Evolutionary conservation across 306 rosid species (phyloP).

Genomic region (Cicer pinnatifidum): DNA sequence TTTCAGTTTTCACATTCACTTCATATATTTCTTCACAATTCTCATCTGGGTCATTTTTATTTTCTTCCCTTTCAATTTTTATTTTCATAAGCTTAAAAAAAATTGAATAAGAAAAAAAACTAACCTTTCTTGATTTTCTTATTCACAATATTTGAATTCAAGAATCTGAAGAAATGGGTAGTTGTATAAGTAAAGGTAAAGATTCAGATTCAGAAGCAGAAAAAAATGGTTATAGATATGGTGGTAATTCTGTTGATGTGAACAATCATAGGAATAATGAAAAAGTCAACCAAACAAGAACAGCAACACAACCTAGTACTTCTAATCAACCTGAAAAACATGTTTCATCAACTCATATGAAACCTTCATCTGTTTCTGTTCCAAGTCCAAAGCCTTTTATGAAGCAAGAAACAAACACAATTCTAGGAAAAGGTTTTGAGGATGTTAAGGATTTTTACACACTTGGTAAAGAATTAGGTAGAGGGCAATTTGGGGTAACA

Average conservation of each 20-base stretch:
- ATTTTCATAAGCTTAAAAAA: slow-evolving; percentile 41
- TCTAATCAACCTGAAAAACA: slow-evolving; percentile 53
- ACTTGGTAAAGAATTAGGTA: slow-evolving; percentile 77
- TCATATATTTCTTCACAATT: slow-evolving; percentile 30
- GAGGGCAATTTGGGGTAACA: slow-evolving; percentile 92
- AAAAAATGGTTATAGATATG: slow-evolving; percentile 59
- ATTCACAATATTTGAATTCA: slow-evolving; percentile 21
- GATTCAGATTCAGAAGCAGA: slow-evolving; percentile 50
- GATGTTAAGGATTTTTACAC: slow-evolving; percentile 68
- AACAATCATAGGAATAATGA: slow-evolving; percentile 52
- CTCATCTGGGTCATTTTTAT: slow-evolving; percentile 36
- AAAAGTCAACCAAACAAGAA: slow-evolving; percentile 53
- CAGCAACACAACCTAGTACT: slow-evolving; percentile 33
- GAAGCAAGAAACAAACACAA: slow-evolving; percentile 56
- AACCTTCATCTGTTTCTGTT: slow-evolving; percentile 46
- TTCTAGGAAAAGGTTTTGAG: slow-evolving; percentile 75
- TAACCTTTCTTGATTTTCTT: background rate
- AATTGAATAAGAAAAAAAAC: background rate
- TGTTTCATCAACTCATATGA: slow-evolving; percentile 45
- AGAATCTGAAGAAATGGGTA: slow-evolving; percentile 57
- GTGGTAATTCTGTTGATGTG: slow-evolving; percentile 7
- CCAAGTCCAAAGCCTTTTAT: slow-evolving; percentile 54
- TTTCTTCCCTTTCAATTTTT: background rate
- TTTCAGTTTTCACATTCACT: slow-evolving; percentile 36
- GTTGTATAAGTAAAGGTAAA: slow-evolving; percentile 59